phyloP scores from a whole-genome alignment of 2,329 filamentous ascomycete species.

The Alternaria sp. region DNA sequence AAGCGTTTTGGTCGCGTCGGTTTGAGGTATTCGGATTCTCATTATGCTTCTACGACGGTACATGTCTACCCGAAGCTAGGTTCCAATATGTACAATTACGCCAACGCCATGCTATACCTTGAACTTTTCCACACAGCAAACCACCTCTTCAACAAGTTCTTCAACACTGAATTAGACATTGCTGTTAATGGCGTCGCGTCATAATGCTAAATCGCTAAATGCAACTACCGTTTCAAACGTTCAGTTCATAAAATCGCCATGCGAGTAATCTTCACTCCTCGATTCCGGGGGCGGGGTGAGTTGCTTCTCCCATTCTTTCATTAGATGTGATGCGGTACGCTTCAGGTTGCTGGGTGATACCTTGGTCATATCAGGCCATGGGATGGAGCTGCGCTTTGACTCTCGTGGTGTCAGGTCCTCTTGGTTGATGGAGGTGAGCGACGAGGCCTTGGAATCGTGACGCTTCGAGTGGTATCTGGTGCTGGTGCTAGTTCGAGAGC shows the following conservation, averaged over 20 bases:
- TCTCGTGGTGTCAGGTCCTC: slow-evolving; percentile 30
- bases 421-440: slow-evolving; percentile 35
- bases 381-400: slow-evolving; percentile 51
- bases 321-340: slow-evolving; percentile 80
- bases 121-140: slow-evolving; percentile 24
- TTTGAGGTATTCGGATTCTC: slow-evolving; percentile 7
- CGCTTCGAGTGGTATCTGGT: slow-evolving; percentile 56
- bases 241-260: slow-evolving; percentile 43
- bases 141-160: slow-evolving; percentile 22
- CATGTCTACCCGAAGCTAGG: slow-evolving; percentile 15
- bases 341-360: slow-evolving; percentile 79
- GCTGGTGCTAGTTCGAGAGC: slow-evolving; percentile 62
- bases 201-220: slow-evolving; percentile 25
- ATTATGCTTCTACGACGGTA: slow-evolving; percentile 16
- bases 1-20: background rate
- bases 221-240: slow-evolving; percentile 5
- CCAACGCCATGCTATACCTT: slow-evolving; percentile 20
- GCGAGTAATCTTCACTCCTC: slow-evolving; percentile 36
- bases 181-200: slow-evolving; percentile 39
- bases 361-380: slow-evolving; percentile 75
- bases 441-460: slow-evolving; percentile 48
- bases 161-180: slow-evolving; percentile 34
- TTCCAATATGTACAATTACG: slow-evolving; percentile 16
- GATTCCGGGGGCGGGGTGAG: slow-evolving; percentile 60
- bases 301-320: slow-evolving; percentile 90